Percentiles rank a stretch among this genome's conserved stretches.
These are phyloP conservation scores for Anastatica hierochuntica DNA, from an alignment of 345 rosid genomes.

Conservation along the genomic window DNA sequence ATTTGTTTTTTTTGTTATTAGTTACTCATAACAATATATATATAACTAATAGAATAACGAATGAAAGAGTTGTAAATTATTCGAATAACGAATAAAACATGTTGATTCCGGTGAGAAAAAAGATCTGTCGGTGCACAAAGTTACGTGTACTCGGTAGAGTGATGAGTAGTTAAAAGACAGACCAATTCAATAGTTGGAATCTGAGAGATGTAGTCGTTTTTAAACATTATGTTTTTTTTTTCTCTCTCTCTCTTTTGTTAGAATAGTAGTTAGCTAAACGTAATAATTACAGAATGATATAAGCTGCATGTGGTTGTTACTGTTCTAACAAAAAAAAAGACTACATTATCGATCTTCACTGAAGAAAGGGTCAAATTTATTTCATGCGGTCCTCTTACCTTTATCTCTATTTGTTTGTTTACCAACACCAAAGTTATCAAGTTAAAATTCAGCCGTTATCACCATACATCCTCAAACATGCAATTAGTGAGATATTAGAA, in stretches of 20 bases:
- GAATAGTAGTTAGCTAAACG: background rate
- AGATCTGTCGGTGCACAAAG: conserved; percentile 1
- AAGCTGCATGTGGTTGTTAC: conserved; percentile 28
- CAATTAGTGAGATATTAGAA: no score
- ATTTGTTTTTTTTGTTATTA: no score
- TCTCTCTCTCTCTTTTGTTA: background rate
- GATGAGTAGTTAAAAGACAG: conserved; percentile 15
- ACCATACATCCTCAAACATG: no score
- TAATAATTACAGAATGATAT: conserved; percentile 11
- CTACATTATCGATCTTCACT: conserved; percentile 3
- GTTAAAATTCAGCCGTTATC: no score
- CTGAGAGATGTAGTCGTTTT: no score
- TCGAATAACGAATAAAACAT: no score
- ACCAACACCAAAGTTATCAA: no score
- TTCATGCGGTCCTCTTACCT: background rate
- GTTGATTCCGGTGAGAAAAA: no score
- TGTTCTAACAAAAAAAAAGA: background rate
- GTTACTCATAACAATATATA: no score
- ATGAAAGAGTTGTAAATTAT: no score
- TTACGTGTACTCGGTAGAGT: conserved; percentile 2
- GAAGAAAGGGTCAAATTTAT: conserved; percentile 29
- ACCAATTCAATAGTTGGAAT: no score
- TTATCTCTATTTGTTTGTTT: background rate
- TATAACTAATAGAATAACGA: no score
- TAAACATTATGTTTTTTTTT: background rate